These are phyloP conservation scores for Farysia itapuensis DNA, from an alignment of 1,284 basidiomycete genomes.

Conservation along the genomic window DNA sequence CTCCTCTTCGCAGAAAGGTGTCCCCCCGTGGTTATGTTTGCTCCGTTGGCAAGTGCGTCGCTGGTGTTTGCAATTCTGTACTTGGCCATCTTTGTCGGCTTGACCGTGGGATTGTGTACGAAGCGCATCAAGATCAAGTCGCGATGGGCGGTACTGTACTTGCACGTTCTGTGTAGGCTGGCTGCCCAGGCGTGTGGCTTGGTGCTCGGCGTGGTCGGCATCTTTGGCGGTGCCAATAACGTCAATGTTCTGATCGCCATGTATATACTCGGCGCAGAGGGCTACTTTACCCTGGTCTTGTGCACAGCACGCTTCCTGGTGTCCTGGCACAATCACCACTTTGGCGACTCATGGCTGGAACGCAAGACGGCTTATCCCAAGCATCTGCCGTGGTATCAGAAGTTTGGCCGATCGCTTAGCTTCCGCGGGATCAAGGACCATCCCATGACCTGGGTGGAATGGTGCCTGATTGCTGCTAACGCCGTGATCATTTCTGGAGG, in stretches of 20 bases:
- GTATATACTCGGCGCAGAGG: conserved; percentile 37
- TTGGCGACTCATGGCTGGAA: conserved; percentile 31
- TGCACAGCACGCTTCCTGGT: conserved; percentile 38
- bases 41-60: conserved; percentile 14
- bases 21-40: conserved; percentile 9
- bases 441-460: not conserved
- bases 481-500: conserved; percentile 25
- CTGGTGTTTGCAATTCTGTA: conserved; percentile 28
- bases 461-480: conserved; percentile 18
- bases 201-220: conserved; percentile 26
- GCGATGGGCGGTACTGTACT: conserved; percentile 22
- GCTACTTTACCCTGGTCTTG: conserved; percentile 42
- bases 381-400: not conserved
- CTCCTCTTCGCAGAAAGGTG: too few relatives aligned
- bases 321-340: conserved; percentile 33
- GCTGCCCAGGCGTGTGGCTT: conserved; percentile 30
- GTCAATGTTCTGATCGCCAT: conserved; percentile 33
- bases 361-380: not conserved
- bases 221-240: too few relatives aligned
- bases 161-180: conserved; percentile 33
- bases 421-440: not conserved
- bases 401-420: not conserved
- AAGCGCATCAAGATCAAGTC: conserved; percentile 7
- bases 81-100: conserved; percentile 2
- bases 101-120: conserved; percentile 1